phyloP scores from a whole-genome alignment of 441 rosid species.

The Erodium texanum region DNA sequence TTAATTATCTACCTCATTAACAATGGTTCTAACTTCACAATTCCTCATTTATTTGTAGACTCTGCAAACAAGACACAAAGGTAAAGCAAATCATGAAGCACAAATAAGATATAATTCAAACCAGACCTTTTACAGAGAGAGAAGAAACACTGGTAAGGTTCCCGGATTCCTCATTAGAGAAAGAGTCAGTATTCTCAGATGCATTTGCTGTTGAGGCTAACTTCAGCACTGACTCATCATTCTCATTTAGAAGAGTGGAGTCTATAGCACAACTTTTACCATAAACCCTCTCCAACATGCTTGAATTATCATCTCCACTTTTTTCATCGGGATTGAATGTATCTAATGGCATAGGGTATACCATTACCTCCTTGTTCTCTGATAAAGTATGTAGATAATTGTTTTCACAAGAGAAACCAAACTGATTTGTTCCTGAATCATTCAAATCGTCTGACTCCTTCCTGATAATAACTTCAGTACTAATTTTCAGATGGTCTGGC shows the following conservation, averaged over 20 bases:
- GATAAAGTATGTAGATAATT: not conserved
- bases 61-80: not conserved
- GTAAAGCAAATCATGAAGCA: not conserved
- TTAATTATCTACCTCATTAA: not conserved
- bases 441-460: not conserved
- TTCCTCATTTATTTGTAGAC: not conserved
- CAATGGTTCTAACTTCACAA: not conserved
- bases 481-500: constrained; percentile 6
- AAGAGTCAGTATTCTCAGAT: constrained; percentile 8
- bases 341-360: not conserved
- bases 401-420: not conserved
- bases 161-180: constrained; percentile 9
- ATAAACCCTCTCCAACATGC: constrained; percentile 1
- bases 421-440: not conserved
- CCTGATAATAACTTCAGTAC: not conserved
- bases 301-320: not conserved
- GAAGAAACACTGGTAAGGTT: constrained; percentile 11
- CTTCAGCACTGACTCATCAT: constrained; percentile 10
- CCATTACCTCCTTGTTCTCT: constrained; percentile 6
- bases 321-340: constrained; percentile 6
- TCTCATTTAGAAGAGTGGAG: constrained; percentile 2
- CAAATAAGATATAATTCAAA: not conserved
- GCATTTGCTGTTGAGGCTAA: not conserved
- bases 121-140: constrained; percentile 20
- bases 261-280: not conserved